Base-by-base conservation (phyloP, 805 yeast species). In the Starmerella gropengiesseri region DNA sequence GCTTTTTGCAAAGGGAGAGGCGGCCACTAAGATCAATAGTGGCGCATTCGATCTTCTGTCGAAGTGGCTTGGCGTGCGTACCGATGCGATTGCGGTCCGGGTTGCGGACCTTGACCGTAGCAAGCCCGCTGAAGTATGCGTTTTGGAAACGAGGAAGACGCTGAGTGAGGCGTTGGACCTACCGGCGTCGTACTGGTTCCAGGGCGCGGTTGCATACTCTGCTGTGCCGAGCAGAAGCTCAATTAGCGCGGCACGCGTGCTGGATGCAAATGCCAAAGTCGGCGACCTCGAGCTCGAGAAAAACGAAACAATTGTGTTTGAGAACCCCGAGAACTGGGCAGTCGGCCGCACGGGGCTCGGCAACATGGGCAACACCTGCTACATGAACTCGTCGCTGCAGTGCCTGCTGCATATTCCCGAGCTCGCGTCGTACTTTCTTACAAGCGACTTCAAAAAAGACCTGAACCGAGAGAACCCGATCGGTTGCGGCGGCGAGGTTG, bases 341-440 rank as follows among this genome's bases (percentile, higher is more conserved):
- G 63, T 89, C 34, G 97, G 91, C 57, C 89, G 96, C 55, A 63
- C 89, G 31, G 96, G 96, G 1, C 69, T 87, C 31, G 70, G 73
- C 41, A 87, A 87, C 59, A 94, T 84, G 53, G 95, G 95, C n/a
- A 87, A 87, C 59, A 84, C 95, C 0, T 87, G 96, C 60, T 87
- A 87, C 56, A 85, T 86, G 93, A 87, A 87, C 62, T 75, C 86
- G 25, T 94, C 86, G 1, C 60, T 87, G 22, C 96, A 87, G 60
- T 72, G 82, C 16, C 61, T 86, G 46, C 71, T 53, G 11, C 97
- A 89, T 56, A 70, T 87, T 11, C 94, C 94, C 1, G 95, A 85
- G 59, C 61, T 91, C 20, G 73, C 78, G 8, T 69, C 75, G 31
- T 89, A 85, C 57, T 91, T 89, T 54, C 62, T 78, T 28, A 44